A percentile compares a stretch with the other conserved stretches of the same genome.
Conservation (phyloP, 192 early-diverging fungal species). For the Entomortierella chlamydospora region DNA sequence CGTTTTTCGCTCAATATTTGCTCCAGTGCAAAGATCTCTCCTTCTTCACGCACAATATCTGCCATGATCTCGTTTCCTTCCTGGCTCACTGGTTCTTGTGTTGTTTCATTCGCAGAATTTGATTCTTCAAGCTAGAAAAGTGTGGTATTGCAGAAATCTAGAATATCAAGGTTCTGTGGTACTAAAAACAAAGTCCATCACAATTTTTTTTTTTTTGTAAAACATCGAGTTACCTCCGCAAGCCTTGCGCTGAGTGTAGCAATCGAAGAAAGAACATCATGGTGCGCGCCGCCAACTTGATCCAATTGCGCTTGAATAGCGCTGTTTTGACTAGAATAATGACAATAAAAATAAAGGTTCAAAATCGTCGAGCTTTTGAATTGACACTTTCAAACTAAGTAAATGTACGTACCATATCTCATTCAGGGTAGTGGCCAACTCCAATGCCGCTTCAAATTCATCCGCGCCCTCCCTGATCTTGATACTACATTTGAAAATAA, state of each 20-base stretch:
- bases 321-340: slow-evolving; percentile 15
- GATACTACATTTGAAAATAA: slow-evolving; percentile 24
- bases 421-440: slow-evolving; percentile 28
- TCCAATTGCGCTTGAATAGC: slow-evolving; percentile 8
- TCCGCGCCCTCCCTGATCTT: slow-evolving; percentile 29
- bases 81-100: slow-evolving; percentile 12
- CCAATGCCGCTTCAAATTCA: slow-evolving; percentile 39
- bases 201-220: background rate
- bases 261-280: slow-evolving; percentile 31
- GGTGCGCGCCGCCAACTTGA: slow-evolving; percentile 17
- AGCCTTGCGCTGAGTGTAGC: background rate
- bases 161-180: background rate
- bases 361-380: background rate
- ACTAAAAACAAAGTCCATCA: too few relatives aligned
- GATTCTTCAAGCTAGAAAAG: slow-evolving; percentile 29
- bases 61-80: slow-evolving; percentile 22
- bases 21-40: slow-evolving; percentile 53
- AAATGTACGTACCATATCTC: slow-evolving; percentile 35
- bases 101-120: slow-evolving; percentile 16
- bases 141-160: too few relatives aligned
- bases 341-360: background rate
- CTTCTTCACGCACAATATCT: slow-evolving; percentile 45
- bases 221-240: slow-evolving; percentile 7
- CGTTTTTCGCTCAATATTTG: slow-evolving; percentile 40
- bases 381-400: background rate